Evolutionary conservation across 352 stramenopile genomes (phyloP).

Genomic region (Saprolegnia diclina): DNA sequence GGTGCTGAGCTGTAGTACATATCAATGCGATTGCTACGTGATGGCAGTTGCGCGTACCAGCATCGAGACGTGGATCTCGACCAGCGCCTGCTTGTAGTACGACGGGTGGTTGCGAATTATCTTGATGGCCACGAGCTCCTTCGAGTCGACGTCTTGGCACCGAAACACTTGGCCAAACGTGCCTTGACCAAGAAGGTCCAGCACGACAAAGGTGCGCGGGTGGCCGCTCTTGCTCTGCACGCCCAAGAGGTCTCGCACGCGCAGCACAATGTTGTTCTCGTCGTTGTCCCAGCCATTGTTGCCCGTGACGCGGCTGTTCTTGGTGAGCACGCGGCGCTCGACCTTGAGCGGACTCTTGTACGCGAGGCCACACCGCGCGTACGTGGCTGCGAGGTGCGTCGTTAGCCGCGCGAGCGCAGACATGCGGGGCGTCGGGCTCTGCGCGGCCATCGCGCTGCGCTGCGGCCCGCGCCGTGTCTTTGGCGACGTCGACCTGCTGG

Average conservation of each 20-base stretch:
- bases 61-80: conserved; percentile 44
- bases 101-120: conserved; percentile 25
- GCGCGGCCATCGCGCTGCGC: neutral
- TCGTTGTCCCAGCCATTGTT: conserved; percentile 46
- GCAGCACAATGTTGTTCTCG: conserved; percentile 48
- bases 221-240: conserved; percentile 14
- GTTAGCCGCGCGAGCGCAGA: conserved; percentile 31
- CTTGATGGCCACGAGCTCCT: conserved; percentile 80
- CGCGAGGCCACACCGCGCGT: conserved; percentile 28
- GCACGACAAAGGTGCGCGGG: conserved; percentile 74
- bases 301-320: conserved; percentile 34
- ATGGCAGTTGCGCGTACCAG: conserved; percentile 36
- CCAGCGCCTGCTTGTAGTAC: conserved; percentile 45
- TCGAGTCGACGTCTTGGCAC: conserved; percentile 51
- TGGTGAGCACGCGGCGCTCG: conserved; percentile 36
- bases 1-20: neutral
- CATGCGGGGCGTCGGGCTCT: neutral
- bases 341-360: conserved; percentile 11
- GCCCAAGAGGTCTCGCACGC: conserved; percentile 38
- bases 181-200: conserved; percentile 89
- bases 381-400: conserved; percentile 32
- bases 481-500: neutral
- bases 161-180: conserved; percentile 92
- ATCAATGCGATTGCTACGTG: neutral
- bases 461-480: neutral